Percentiles rank a stretch among this genome's conserved stretches.
Evolutionary conservation across 306 rosid species (phyloP).

Genomic region (Sesbania bispinosa): DNA sequence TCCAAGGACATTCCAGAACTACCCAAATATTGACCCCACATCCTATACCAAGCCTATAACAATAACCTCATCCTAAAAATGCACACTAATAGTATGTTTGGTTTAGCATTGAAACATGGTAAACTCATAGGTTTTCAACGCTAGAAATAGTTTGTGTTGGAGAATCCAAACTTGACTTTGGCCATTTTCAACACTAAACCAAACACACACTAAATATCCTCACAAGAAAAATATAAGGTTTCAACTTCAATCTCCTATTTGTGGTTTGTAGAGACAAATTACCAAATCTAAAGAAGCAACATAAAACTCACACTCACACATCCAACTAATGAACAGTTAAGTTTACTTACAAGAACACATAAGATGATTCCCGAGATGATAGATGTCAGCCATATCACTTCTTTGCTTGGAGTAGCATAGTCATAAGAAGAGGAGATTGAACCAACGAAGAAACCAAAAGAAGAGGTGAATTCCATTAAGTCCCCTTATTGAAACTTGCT

Average conservation of each 20-base stretch:
- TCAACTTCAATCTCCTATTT: neutral
- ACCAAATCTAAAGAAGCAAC: neutral
- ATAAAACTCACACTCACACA: neutral
- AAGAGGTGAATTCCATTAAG: conserved; percentile 30
- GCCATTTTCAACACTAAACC: too few relatives aligned
- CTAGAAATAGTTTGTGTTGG: too few relatives aligned
- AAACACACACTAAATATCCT: too few relatives aligned
- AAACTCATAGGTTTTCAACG: too few relatives aligned
- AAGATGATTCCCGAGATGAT: conserved; percentile 46
- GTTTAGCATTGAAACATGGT: too few relatives aligned
- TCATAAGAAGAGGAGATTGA: conserved; percentile 19
- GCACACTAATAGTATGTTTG: too few relatives aligned
- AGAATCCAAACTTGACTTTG: too few relatives aligned
- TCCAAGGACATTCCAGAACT: neutral
- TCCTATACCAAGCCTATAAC: neutral
- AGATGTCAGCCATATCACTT: conserved; percentile 39
- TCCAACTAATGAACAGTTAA: neutral
- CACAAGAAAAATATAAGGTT: neutral
- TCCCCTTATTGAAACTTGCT: neutral
- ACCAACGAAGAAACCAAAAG: conserved; percentile 1
- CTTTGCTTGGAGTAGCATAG: conserved; percentile 30
- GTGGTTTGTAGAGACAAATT: neutral
- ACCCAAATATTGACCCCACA: neutral
- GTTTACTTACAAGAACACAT: conserved; percentile 54
- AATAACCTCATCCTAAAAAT: neutral